Evolutionary conservation across 495 filamentous ascomycete genomes (phyloP).

Genomic region (Tuber indicum): DNA sequence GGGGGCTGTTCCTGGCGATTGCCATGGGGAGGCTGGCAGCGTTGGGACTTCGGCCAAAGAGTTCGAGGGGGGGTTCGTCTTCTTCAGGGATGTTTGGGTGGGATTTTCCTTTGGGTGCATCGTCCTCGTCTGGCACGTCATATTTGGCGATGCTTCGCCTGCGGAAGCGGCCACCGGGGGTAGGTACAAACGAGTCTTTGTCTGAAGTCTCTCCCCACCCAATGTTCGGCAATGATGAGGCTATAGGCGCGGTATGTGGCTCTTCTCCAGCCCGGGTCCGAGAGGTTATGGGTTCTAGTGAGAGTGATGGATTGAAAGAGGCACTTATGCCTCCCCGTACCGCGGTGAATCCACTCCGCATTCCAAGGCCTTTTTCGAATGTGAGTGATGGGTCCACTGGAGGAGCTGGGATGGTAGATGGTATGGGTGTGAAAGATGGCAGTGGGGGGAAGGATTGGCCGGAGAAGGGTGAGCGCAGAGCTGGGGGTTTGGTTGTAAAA

Average conservation of each 20-base stretch:
- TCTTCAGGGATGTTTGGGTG: constrained; percentile 24
- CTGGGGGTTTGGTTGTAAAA: constrained; percentile 18
- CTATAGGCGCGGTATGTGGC: constrained; percentile 13
- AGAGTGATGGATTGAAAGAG: constrained; percentile 23
- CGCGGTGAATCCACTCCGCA: constrained; percentile 26
- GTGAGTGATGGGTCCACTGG: constrained; percentile 31
- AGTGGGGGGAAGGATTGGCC: constrained; percentile 30
- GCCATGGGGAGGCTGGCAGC: constrained; percentile 36
- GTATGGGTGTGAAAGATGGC: constrained; percentile 25
- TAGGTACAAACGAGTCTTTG: constrained; percentile 19
- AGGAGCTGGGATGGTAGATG: constrained; percentile 17
- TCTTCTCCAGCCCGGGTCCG: constrained; percentile 15
- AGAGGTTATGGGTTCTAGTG: constrained; percentile 15
- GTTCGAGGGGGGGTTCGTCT: background rate
- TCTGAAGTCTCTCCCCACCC: constrained; percentile 20
- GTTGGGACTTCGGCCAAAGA: constrained; percentile 23
- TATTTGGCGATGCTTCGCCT: constrained; percentile 40
- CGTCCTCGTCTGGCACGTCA: constrained; percentile 34
- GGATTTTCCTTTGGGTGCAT: constrained; percentile 9
- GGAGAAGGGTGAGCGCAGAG: constrained; percentile 26
- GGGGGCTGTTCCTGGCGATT: constrained; percentile 33
- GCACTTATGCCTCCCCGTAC: constrained; percentile 5
- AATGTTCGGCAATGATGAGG: constrained; percentile 34
- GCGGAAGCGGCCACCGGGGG: constrained; percentile 35
- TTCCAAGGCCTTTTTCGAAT: constrained; percentile 35